Conservation (phyloP, 2,329 filamentous ascomycete species). For the Neurospora crassa region DNA sequence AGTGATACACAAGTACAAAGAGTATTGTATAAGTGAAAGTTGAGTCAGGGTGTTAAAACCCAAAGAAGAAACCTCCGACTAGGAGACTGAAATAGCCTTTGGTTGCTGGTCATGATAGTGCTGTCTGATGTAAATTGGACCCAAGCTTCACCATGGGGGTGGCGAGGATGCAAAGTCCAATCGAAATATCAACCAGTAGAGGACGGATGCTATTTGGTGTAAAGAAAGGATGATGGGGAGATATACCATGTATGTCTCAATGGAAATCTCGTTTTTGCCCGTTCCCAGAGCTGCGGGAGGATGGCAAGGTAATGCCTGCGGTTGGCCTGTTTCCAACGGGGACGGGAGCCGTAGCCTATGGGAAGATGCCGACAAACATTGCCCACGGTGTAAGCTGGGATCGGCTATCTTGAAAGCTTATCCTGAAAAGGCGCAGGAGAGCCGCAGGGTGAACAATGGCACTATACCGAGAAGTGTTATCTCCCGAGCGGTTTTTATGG, state of each 20-base stretch:
- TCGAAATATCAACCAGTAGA: neutral
- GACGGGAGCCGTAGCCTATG: neutral
- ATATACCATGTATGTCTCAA: neutral
- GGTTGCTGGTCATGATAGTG: constrained; percentile 38
- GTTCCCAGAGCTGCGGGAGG: neutral
- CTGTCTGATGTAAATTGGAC: constrained; percentile 19
- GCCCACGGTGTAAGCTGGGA: neutral
- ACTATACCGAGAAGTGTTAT: neutral
- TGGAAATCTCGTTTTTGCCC: neutral
- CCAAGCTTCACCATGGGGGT: neutral
- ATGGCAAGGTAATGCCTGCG: constrained; percentile 10
- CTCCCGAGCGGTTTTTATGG: neutral
- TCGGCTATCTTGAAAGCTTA: neutral
- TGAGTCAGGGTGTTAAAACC: constrained; percentile 32
- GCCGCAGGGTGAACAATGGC: neutral
- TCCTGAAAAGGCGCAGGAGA: neutral
- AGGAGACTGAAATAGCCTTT: constrained; percentile 31
- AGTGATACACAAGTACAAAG: neutral
- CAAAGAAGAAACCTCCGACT: constrained; percentile 35
- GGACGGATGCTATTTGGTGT: neutral
- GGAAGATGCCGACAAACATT: neutral
- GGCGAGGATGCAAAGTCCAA: neutral
- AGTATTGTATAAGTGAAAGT: constrained; percentile 12
- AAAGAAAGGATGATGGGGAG: neutral
- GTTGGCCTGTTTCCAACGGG: neutral